Evolutionary conservation across 805 yeast genomes (phyloP), one percentile per base, ranked within the genome.

Genomic region (Nakazawaea ishiwadae): DNA sequence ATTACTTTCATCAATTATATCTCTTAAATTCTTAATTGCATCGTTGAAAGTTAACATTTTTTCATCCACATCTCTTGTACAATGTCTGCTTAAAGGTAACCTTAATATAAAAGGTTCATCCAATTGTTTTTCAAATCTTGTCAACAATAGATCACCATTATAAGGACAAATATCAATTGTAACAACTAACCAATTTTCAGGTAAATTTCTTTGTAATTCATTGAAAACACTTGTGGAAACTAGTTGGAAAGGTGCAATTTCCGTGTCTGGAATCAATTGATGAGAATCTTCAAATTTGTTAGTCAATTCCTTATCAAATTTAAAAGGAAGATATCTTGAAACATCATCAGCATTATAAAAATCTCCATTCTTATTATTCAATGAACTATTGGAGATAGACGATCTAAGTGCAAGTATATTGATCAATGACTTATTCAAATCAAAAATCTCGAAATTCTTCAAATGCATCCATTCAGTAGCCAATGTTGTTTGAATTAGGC

Each of bases 1-100:
- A 48, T 85, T 79, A 55, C 91, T 88, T 39, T 69, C 68, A 0
- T 57, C 48, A 17, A 89, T 81, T 5, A 90, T 81, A 0, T 53
- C 46, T 3, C 62, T 52, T 31, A 85, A 55, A 37, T 73, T 77
- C 0, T 52, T 46, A 28, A 72, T 54, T 0, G 79, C 79, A 34
- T 69, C 72, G 0, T 54, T 48, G 47, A 76, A 77, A 0, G 71
- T 55, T 35, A 75, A 59, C 1, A 59, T 48, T 5, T 52, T 59
- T 34, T 66, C 71, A 40, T 71, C 73, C 4, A 66, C 56, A 21
- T 31, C 34, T 9, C 15, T 56, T 20, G 60, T 10, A 7, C 10
- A 52, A 41, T 66, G 73, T 37, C 86, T 62, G 17, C 68, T 68
- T 33, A 84, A 52, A 0, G 95, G 90, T 19, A 89, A 54, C 38